phyloP scores from a whole-genome alignment of 495 filamentous ascomycete species.

The Tuber brumale region DNA sequence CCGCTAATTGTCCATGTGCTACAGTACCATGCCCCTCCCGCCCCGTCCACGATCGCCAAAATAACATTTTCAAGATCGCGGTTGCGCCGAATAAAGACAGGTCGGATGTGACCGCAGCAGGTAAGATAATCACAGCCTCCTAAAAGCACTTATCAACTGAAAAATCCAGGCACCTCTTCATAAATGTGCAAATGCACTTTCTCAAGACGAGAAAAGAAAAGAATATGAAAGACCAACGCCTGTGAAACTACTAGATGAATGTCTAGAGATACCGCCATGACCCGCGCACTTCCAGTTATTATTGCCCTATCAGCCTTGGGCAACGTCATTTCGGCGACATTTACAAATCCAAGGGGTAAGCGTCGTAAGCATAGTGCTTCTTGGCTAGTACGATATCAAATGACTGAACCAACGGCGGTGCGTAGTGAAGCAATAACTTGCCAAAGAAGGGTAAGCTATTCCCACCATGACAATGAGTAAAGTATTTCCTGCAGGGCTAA shows the following conservation, averaged over 20 bases:
- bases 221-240: neutral
- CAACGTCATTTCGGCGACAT: slow-evolving; percentile 64
- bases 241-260: neutral
- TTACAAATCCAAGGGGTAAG: slow-evolving; percentile 57
- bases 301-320: slow-evolving; percentile 67
- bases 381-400: neutral
- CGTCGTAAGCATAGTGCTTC: slow-evolving; percentile 5
- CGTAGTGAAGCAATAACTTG: slow-evolving; percentile 51
- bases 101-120: slow-evolving; percentile 57
- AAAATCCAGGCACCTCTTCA: slow-evolving; percentile 49
- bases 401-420: slow-evolving; percentile 39
- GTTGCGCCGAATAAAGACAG: slow-evolving; percentile 58
- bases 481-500: neutral
- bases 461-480: neutral
- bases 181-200: slow-evolving; percentile 49
- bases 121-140: slow-evolving; percentile 60
- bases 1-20: slow-evolving; percentile 58
- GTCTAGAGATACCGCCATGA: slow-evolving; percentile 53
- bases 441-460: slow-evolving; percentile 53
- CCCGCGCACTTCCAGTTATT: slow-evolving; percentile 60
- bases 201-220: neutral
- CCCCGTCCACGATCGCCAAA: neutral
- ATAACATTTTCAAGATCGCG: slow-evolving; percentile 46
- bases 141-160: neutral
- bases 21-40: neutral